Evolutionary conservation across 768 basidiomycete species (phyloP).

Genomic region (Mycena metata): DNA sequence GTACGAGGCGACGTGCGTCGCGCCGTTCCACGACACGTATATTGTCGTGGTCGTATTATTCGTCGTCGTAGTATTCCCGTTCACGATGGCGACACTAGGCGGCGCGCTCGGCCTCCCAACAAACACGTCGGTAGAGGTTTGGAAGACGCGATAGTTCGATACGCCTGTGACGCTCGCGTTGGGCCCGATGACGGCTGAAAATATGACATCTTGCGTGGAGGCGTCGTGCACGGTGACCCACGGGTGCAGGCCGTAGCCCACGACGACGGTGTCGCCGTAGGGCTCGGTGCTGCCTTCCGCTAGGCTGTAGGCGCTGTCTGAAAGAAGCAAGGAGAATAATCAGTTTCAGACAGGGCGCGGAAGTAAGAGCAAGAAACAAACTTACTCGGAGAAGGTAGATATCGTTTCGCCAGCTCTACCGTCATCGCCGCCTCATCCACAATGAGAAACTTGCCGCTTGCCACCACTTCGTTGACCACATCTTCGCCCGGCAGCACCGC

Average conservation of each 20-base stretch:
- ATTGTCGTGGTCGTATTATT: background rate
- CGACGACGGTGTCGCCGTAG: conserved; percentile 18
- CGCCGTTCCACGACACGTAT: conserved; percentile 40
- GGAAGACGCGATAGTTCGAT: conserved; percentile 22
- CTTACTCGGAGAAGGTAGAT: conserved; percentile 4
- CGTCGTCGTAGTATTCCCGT: background rate
- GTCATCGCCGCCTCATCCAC: conserved; percentile 19
- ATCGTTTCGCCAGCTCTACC: background rate
- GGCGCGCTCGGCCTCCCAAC: conserved; percentile 31
- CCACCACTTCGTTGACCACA: conserved; percentile 10
- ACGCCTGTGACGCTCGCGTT: conserved; percentile 16
- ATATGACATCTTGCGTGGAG: conserved; percentile 4
- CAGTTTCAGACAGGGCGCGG: no score
- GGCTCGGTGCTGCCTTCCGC: conserved; percentile 23
- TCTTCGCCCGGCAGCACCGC: background rate
- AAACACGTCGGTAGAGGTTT: conserved; percentile 26
- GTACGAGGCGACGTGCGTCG: conserved; percentile 29
- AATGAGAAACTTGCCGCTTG: conserved; percentile 9
- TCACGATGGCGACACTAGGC: conserved; percentile 21
- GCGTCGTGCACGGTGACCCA: conserved; percentile 18
- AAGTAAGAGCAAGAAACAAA: no score
- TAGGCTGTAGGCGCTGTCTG: conserved; percentile 8
- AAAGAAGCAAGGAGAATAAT: background rate
- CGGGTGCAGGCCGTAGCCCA: conserved; percentile 21
- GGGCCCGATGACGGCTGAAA: conserved; percentile 29